These are phyloP conservation scores for Tetracladium setigerum DNA, from an alignment of 495 filamentous ascomycete species.

Conservation along the genomic window DNA sequence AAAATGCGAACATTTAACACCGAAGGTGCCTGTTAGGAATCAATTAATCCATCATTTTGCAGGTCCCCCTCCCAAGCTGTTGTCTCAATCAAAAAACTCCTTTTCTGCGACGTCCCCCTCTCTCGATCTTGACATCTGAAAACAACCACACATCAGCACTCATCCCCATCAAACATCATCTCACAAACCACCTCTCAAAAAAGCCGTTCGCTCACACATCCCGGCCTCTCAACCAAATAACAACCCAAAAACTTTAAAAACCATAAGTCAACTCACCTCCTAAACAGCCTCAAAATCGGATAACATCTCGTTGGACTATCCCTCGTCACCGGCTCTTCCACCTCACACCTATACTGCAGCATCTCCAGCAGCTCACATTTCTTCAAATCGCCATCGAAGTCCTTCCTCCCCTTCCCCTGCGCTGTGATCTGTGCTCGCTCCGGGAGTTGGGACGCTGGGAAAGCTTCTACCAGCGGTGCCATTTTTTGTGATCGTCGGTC, in stretches of 20 bases:
- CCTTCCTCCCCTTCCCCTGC: slow-evolving; percentile 43
- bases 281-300: slow-evolving; percentile 70
- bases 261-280: slow-evolving; percentile 49
- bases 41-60: slow-evolving; percentile 13
- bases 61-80: slow-evolving; percentile 59
- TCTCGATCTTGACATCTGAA: slow-evolving; percentile 62
- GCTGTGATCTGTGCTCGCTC: slow-evolving; percentile 37
- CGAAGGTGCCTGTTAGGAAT: neutral
- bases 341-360: slow-evolving; percentile 74
- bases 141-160: neutral
- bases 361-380: slow-evolving; percentile 69
- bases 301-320: slow-evolving; percentile 58
- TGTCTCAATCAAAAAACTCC: slow-evolving; percentile 68
- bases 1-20: no score
- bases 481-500: slow-evolving; percentile 29
- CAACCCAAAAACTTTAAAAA: neutral
- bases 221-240: neutral
- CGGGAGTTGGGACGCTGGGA: slow-evolving; percentile 45
- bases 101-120: neutral
- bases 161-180: neutral
- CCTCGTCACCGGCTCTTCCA: slow-evolving; percentile 42
- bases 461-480: slow-evolving; percentile 51
- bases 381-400: slow-evolving; percentile 43
- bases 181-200: neutral
- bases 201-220: neutral